Percentiles rank a stretch among this genome's conserved stretches.
These are phyloP conservation scores for Haplographium delicatum DNA, from an alignment of 495 filamentous ascomycete genomes.

Conservation along the genomic window DNA sequence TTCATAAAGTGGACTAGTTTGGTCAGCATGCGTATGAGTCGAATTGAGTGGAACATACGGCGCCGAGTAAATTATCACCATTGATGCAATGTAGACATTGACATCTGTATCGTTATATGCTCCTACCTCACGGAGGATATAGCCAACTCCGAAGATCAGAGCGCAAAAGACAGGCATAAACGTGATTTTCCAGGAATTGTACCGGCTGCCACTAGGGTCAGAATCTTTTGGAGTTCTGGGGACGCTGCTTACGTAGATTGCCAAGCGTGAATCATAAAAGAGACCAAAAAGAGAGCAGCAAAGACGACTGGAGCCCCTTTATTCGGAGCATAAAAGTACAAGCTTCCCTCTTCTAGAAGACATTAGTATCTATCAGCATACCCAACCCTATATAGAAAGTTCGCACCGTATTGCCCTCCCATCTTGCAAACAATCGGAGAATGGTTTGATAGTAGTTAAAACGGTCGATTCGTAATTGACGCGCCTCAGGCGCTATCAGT, in stretches of 20 bases:
- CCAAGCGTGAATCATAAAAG: slow-evolving; percentile 51
- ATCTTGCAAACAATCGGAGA: background rate
- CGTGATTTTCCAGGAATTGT: slow-evolving; percentile 44
- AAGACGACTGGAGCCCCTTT: slow-evolving; percentile 65
- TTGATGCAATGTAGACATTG: slow-evolving; percentile 52
- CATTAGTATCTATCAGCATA: background rate
- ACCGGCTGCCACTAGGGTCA: slow-evolving; percentile 27
- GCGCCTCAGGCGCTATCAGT: background rate
- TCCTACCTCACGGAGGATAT: slow-evolving; percentile 49
- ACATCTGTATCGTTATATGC: slow-evolving; percentile 54
- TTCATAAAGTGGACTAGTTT: slow-evolving; percentile 58
- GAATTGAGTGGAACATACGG: slow-evolving; percentile 44
- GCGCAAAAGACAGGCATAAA: slow-evolving; percentile 46
- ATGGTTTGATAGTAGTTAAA: background rate
- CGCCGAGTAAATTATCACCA: slow-evolving; percentile 40
- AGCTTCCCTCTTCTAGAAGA: slow-evolving; percentile 38
- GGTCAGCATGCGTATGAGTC: background rate
- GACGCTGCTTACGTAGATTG: slow-evolving; percentile 50
- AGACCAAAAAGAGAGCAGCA: slow-evolving; percentile 54
- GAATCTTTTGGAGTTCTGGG: background rate
- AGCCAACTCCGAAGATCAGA: slow-evolving; percentile 45
- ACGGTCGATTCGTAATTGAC: background rate
- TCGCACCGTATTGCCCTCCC: slow-evolving; percentile 1
- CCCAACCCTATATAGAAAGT: background rate
- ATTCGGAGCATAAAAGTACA: slow-evolving; percentile 69